A percentile compares a stretch with the other conserved stretches of the same genome.
Conservation (phyloP, 164 flowering plant species). For the Paratinospora sagittata region DNA sequence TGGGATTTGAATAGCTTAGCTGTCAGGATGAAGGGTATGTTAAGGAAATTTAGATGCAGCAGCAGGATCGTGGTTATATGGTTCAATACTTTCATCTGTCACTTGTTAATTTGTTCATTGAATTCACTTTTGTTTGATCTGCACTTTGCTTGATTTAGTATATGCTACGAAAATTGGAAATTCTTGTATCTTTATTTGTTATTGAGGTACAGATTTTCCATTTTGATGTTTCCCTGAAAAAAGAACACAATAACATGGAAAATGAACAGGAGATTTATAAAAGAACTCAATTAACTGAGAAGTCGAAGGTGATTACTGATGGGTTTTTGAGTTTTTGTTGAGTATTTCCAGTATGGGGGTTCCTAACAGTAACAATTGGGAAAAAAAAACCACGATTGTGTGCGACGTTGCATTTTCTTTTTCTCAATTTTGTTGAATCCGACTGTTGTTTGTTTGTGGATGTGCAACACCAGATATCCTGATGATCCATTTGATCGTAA, state of each 20-base stretch:
- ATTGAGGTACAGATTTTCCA: not conserved
- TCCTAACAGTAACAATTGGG: no score
- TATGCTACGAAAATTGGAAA: not conserved
- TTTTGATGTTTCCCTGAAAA: not conserved
- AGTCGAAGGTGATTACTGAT: not conserved
- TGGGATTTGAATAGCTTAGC: not conserved
- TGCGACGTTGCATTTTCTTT: not conserved
- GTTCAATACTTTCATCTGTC: not conserved
- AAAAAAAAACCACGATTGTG: not conserved
- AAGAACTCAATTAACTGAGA: not conserved
- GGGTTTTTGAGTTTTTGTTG: not conserved
- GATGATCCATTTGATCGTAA: slow-evolving; percentile 80
- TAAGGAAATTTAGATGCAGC: not conserved
- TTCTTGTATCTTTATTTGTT: not conserved
- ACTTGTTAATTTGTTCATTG: not conserved
- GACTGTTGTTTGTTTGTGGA: slow-evolving; percentile 2
- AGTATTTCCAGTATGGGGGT: no score
- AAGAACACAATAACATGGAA: not conserved
- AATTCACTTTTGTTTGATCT: not conserved
- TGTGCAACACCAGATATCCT: slow-evolving; percentile 57
- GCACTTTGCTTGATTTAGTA: not conserved
- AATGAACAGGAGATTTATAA: no score
- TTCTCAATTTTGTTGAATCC: not conserved
- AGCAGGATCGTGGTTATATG: not conserved
- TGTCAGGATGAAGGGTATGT: not conserved